These are phyloP conservation scores for Pisolithus thermaeus DNA, from an alignment of 1,284 basidiomycete species.

Conservation along the genomic window DNA sequence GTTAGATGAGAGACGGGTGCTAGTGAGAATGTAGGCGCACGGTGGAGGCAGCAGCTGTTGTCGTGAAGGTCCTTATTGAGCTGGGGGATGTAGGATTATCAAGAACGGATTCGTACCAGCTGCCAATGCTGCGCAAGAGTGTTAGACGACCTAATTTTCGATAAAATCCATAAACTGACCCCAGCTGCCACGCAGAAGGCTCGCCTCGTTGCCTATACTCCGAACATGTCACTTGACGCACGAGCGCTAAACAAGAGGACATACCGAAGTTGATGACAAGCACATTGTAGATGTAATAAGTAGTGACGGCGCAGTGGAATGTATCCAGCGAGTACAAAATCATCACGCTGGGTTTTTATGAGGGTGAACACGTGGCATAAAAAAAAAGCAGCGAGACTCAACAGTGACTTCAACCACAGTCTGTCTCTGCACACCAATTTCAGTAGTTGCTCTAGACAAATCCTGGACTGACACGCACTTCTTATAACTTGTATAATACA, in stretches of 20 bases:
- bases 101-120: slow-evolving; percentile 25
- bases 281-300: slow-evolving; percentile 31
- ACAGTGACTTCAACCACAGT: slow-evolving; percentile 6
- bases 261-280: slow-evolving; percentile 34
- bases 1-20: neutral
- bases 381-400: neutral
- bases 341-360: slow-evolving; percentile 11
- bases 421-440: slow-evolving; percentile 17
- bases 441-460: neutral
- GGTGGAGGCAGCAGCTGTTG: neutral
- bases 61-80: neutral
- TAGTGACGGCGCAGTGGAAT: slow-evolving; percentile 30
- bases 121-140: slow-evolving; percentile 23
- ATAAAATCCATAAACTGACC: slow-evolving; percentile 10
- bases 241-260: slow-evolving; percentile 1
- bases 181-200: slow-evolving; percentile 31
- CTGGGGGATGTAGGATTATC: neutral
- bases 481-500: slow-evolving; percentile 31
- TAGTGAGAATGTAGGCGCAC: neutral
- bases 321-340: slow-evolving; percentile 33
- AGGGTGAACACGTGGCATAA: neutral
- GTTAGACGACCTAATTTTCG: neutral
- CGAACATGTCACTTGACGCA: neutral
- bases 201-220: slow-evolving; percentile 21
- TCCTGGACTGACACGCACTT: slow-evolving; percentile 12